Evolutionary conservation across 495 filamentous ascomycete genomes (phyloP), one percentile per base, ranked within the genome.

Genomic region (Aspergillus coremiiformis): DNA sequence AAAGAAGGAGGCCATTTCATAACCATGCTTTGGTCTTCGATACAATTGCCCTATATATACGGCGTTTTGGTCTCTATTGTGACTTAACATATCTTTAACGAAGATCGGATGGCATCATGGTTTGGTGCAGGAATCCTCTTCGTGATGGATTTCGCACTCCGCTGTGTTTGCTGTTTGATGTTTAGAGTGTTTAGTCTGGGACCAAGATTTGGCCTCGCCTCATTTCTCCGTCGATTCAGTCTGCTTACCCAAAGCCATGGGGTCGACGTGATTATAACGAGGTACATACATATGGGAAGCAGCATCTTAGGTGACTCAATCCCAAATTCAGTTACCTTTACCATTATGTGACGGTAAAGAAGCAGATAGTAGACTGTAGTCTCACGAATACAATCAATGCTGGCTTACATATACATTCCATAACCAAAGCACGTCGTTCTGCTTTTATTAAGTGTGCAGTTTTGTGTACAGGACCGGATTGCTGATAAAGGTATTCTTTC

Each of bases 41-140:
- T 95, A 95, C 90, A 86, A 86, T 73, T 88, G 82, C 85, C 90
- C 89, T 64, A 95, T 66, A 95, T 71, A 26, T 55, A 60, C 42
- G 53, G 51, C 30, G 53, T 52, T 52, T 56, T 43, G 66, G 53
- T 66, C 66, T 65, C 49, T 65, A 63, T 47, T 30, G 15, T 29
- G 30, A 23, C 21, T 23, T 15, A 17, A 14, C 19, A 14, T 29
- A 20, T 35, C 35, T 55, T 42, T 10, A n/a, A 22, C 14, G 47
- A 10, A 26, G 37, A 30, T 56, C 46, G 39, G 26, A 21, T 44
- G 30, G 41, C 54, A 59, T 57, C 56, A 45, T 51, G 53, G 49
- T 49, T 44, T 37, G 52, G 35, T 42, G 59, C 58, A 67, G 65
- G 65, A 60, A 72, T 71, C 64, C 64, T 70, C 66, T 60, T 51